Evolutionary conservation across 2,329 filamentous ascomycete genomes (phyloP), one percentile per base, ranked within the genome.

Genomic region (Cryphonectria naterciae): DNA sequence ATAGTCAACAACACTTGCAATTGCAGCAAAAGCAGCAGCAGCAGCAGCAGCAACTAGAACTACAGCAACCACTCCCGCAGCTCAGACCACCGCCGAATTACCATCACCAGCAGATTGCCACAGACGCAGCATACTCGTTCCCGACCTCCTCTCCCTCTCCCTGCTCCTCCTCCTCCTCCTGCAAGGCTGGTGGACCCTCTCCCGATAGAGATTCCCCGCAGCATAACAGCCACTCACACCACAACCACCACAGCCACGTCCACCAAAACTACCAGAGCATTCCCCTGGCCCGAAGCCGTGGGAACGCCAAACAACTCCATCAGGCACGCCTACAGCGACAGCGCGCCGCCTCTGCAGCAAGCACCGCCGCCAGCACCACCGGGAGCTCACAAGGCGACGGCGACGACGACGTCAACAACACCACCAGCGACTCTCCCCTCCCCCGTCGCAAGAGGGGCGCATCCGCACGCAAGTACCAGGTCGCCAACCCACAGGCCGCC

Each of bases 271-370:
- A 69, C 66, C 67, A 72, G 70, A 74, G 78, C 68, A 65, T 35
- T 37, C 71, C 65, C 28, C 72, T 77, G 61, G 75, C 79, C 68
- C 80, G 83, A 72, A 83, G 75, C 76, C 78, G 83, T 75, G 80
- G 82, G 73, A 80, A 85, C 81, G 84, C 84, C 75, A 81, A 84
- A 78, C 82, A 83, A 73, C 79, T 86, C 79, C 84, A 87, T 79
- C 84, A 84, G 74, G 83, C 82, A 74, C 82, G 85, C 72, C 76
- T 83, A 72, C 82, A 84, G 79, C 83, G 84, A 71, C 69, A 68
- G 25, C 70, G 70, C 56, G 68, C 71, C 66, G 68, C 28, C 54
- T 72, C 71, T 62, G 56, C 46, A 35, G 83, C 84, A 68, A 80
- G 76, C 75, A 82, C 79, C 74, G 79, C 79, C 76, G 81, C 79